These are phyloP conservation scores for Puccinia brachypodii DNA, from an alignment of 1,284 basidiomycete genomes.

Conservation along the genomic window DNA sequence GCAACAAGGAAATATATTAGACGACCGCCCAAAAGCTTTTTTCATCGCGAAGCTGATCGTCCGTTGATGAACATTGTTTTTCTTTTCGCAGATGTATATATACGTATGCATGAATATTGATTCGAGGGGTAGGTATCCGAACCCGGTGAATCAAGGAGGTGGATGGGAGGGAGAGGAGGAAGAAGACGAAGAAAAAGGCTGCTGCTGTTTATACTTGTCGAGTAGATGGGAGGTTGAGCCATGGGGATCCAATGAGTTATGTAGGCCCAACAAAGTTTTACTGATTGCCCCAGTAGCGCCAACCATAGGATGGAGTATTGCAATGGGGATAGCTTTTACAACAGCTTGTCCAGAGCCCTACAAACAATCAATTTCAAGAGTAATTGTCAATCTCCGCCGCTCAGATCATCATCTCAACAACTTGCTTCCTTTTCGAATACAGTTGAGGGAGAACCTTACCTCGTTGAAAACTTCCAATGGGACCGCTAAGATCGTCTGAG, in stretches of 20 bases:
- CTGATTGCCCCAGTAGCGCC: conserved; percentile 93
- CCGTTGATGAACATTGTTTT: no score
- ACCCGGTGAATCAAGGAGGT: no score
- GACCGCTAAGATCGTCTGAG: conserved; percentile 95
- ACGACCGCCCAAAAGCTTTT: no score
- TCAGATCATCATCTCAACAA: conserved; percentile 42
- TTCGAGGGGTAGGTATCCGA: no score
- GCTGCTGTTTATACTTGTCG: conserved; percentile 25
- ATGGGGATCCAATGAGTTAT: conserved; percentile 65
- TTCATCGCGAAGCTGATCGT: no score
- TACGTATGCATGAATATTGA: no score
- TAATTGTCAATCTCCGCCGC: neutral
- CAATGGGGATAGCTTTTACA: conserved; percentile 92
- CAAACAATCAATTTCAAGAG: no score
- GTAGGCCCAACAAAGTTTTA: conserved; percentile 87
- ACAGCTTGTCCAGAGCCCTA: conserved; percentile 84
- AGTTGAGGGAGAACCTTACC: conserved; percentile 60
- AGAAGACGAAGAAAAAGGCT: no score
- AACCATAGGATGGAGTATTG: conserved; percentile 92
- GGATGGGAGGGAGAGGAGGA: no score
- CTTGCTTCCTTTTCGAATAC: neutral
- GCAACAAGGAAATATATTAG: no score
- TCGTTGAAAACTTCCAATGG: conserved; percentile 98
- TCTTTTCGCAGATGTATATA: no score
- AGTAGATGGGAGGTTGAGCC: neutral